Conservation (phyloP, 805 yeast genomes). For the Lachancea sp. region DNA sequence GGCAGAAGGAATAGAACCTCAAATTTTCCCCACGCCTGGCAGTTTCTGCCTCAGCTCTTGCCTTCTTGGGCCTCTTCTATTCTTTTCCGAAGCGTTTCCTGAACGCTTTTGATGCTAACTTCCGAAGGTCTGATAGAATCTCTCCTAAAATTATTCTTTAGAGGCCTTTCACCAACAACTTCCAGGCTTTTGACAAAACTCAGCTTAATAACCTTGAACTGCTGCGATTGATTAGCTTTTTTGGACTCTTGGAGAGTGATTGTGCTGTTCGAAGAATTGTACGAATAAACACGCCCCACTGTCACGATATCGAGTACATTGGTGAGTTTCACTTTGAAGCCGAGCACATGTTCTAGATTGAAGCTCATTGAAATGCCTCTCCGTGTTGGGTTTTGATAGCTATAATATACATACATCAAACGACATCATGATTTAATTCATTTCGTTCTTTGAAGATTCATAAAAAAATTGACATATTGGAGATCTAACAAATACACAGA, state of each 20-base stretch:
- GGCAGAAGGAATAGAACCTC: not conserved
- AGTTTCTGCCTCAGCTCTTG: conserved; percentile 28
- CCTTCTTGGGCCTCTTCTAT: conserved; percentile 22
- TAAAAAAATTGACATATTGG: too few species aligned
- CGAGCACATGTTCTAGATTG: conserved; percentile 26
- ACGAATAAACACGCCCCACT: conserved; percentile 60
- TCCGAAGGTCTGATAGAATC: conserved; percentile 33
- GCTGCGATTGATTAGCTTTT: conserved; percentile 20
- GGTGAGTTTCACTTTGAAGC: conserved; percentile 49
- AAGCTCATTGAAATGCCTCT: conserved; percentile 20
- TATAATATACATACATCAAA: too few species aligned
- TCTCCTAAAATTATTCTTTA: conserved; percentile 25
- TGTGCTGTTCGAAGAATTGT: conserved; percentile 40
- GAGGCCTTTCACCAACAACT: conserved; percentile 37
- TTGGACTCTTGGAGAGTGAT: conserved; percentile 29
- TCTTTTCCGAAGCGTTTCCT: conserved; percentile 21
- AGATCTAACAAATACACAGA: too few species aligned
- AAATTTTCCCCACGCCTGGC: not conserved
- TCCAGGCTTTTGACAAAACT: conserved; percentile 50
- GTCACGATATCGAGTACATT: conserved; percentile 52
- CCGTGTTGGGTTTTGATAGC: too few species aligned
- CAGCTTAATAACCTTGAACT: conserved; percentile 49
- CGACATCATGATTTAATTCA: too few species aligned
- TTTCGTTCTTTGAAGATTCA: too few species aligned
- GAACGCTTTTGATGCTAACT: conserved; percentile 28